Evolutionary conservation across 2,329 filamentous ascomycete genomes (phyloP).

Genomic region (Zymoseptoria crescenta): DNA sequence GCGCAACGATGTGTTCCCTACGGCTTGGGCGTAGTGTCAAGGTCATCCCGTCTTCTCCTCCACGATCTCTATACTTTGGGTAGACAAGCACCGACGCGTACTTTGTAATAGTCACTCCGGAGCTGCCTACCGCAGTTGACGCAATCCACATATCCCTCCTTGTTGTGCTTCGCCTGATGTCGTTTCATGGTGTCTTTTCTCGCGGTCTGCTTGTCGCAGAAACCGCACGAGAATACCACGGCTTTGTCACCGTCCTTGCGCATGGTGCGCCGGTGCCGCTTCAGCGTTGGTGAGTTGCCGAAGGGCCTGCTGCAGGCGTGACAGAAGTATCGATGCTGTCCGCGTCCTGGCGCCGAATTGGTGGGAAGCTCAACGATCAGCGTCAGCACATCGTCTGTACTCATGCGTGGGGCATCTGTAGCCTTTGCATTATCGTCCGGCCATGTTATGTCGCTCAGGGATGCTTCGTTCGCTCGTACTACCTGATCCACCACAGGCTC

Average conservation of each 20-base stretch:
- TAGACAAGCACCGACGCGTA: too few relatives aligned
- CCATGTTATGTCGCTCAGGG: too few relatives aligned
- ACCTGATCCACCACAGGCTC: too few relatives aligned
- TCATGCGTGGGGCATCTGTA: too few relatives aligned
- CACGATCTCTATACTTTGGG: too few relatives aligned
- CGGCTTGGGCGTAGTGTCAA: too few relatives aligned
- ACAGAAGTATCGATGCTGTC: background rate
- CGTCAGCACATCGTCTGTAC: too few relatives aligned
- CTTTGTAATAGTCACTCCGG: background rate
- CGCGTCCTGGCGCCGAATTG: background rate
- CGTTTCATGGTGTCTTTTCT: background rate
- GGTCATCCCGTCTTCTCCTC: too few relatives aligned
- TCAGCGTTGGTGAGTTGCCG: background rate
- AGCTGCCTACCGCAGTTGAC: background rate
- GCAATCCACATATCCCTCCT: background rate
- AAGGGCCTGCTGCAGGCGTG: background rate
- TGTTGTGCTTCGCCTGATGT: background rate
- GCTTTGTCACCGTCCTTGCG: background rate
- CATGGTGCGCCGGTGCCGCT: background rate
- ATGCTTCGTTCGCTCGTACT: too few relatives aligned
- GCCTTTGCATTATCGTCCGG: too few relatives aligned
- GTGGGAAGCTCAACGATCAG: too few relatives aligned
- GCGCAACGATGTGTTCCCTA: too few relatives aligned
- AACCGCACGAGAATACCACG: background rate
- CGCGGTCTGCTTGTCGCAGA: background rate